Conservation (phyloP, 2,329 filamentous ascomycete genomes). For the Beauveria medogensis region DNA sequence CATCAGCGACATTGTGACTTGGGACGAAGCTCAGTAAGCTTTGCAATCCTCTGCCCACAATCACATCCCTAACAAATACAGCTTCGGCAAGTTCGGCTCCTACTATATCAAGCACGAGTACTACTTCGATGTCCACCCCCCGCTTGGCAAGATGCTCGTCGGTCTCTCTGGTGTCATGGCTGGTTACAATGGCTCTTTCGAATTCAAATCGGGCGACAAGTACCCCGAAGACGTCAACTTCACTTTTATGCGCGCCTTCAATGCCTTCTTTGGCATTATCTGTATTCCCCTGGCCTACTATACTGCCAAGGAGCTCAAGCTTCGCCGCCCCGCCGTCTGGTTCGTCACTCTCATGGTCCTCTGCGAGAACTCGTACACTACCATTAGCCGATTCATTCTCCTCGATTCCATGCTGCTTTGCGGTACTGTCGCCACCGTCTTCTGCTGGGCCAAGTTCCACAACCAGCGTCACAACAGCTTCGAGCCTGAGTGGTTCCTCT, state of each 20-base stretch:
- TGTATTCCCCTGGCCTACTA: conserved; percentile 93
- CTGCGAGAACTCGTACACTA: conserved; percentile 98
- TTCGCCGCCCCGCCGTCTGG: conserved; percentile 84
- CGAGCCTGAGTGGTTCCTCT: conserved; percentile 84
- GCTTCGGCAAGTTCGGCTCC: conserved; percentile 95
- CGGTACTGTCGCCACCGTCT: conserved; percentile 94
- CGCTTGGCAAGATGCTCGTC: conserved; percentile 96
- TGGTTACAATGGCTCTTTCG: conserved; percentile 97
- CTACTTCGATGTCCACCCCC: conserved; percentile 89
- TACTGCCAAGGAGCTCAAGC: conserved; percentile 83
- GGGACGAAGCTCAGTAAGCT: conserved; percentile 58
- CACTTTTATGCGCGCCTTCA: conserved; percentile 98
- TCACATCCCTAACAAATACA: conserved; percentile 27
- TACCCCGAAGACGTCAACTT: conserved; percentile 94
- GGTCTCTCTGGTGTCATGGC: conserved; percentile 92
- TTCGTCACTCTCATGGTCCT: conserved; percentile 93
- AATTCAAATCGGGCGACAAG: conserved; percentile 96
- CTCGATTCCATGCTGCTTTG: conserved; percentile 98
- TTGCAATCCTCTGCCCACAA: conserved; percentile 8
- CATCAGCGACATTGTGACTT: conserved; percentile 57
- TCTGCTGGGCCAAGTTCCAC: conserved; percentile 98
- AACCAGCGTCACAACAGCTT: conserved; percentile 79
- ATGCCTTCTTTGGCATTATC: conserved; percentile 85
- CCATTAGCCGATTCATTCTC: conserved; percentile 95
- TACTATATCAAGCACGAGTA: conserved; percentile 99